These are phyloP conservation scores for Cryphonectria naterciae DNA, from an alignment of 2,329 filamentous ascomycete genomes.

Conservation along the genomic window DNA sequence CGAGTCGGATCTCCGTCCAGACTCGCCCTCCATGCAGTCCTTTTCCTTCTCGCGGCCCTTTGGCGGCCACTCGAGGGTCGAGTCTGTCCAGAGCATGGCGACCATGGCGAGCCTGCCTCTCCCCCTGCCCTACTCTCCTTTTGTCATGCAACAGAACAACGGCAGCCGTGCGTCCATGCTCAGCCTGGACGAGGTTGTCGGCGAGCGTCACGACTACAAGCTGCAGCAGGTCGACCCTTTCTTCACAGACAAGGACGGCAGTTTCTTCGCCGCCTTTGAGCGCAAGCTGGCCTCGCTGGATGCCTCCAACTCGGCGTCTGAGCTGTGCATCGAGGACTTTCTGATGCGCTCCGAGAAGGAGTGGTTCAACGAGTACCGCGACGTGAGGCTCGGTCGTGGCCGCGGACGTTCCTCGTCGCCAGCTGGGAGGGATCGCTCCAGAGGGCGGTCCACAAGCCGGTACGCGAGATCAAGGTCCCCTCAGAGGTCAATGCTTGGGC, in stretches of 20 bases:
- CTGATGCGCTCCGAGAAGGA: conserved; percentile 68
- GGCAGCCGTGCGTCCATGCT: conserved; percentile 50
- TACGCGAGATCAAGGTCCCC: conserved; percentile 37
- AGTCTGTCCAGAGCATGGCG: conserved; percentile 24
- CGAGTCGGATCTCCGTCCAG: conserved; percentile 16
- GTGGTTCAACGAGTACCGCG: conserved; percentile 64
- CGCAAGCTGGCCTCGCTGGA: conserved; percentile 57
- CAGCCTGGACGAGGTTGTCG: conserved; percentile 60
- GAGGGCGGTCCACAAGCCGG: conserved; percentile 36
- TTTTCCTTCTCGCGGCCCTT: conserved; percentile 30
- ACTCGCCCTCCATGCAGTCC: conserved; percentile 28
- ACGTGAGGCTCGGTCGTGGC: conserved; percentile 58
- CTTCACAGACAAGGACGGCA: conserved; percentile 67
- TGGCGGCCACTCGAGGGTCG: conserved; percentile 18
- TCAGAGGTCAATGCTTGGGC: conserved; percentile 37
- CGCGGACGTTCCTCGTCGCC: conserved; percentile 18
- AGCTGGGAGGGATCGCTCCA: conserved; percentile 22
- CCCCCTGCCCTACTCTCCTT: conserved; percentile 7
- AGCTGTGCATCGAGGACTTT: conserved; percentile 68
- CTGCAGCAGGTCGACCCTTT: conserved; percentile 70
- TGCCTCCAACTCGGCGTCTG: conserved; percentile 59
- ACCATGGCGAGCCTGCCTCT: conserved; percentile 10
- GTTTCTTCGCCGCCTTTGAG: conserved; percentile 63
- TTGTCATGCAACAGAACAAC: conserved; percentile 33
- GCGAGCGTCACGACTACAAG: conserved; percentile 64